A percentile compares a stretch with the other conserved stretches of the same genome.
phyloP scores from a whole-genome alignment of 1,139 yeast genomes.

The Geotrichum macrosporum region DNA sequence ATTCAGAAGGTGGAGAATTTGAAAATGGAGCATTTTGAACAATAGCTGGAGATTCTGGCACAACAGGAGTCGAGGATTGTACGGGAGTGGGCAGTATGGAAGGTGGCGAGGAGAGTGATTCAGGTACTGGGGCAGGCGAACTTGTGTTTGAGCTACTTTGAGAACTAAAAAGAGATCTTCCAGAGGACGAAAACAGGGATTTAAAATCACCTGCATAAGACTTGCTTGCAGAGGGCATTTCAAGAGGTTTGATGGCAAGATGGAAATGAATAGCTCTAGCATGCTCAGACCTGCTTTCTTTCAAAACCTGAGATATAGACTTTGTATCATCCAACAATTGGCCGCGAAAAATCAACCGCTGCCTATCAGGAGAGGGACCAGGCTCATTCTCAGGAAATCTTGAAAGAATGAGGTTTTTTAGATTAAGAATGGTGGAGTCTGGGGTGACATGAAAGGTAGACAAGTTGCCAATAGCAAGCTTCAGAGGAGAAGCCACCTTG shows the following conservation, averaged over 20 bases:
- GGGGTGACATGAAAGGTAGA: constrained; percentile 3
- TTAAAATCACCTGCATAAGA: background rate
- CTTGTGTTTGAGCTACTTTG: background rate
- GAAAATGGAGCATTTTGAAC: background rate
- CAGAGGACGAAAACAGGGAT: background rate
- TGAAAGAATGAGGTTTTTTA: constrained; percentile 1
- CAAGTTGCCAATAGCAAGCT: constrained; percentile 16
- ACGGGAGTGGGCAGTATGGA: background rate
- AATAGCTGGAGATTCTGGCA: background rate
- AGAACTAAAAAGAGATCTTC: background rate
- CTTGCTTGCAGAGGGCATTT: background rate
- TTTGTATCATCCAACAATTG: constrained; percentile 12
- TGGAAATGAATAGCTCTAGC: constrained; percentile 19
- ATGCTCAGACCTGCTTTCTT: constrained; percentile 6
- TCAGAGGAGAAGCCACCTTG: constrained; percentile 19
- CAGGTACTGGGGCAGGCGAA: background rate
- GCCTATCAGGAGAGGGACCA: constrained; percentile 17
- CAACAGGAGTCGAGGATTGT: background rate
- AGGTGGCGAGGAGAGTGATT: constrained; percentile 1
- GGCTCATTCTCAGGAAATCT: constrained; percentile 11
- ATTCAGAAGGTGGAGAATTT: too few species aligned
- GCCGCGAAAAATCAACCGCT: constrained; percentile 21
- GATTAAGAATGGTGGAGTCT: constrained; percentile 7
- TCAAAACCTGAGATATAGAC: constrained; percentile 10
- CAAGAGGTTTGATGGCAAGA: constrained; percentile 14